Conservation (phyloP, 1,139 yeast genomes). For the Blastobotrys aristatus region DNA sequence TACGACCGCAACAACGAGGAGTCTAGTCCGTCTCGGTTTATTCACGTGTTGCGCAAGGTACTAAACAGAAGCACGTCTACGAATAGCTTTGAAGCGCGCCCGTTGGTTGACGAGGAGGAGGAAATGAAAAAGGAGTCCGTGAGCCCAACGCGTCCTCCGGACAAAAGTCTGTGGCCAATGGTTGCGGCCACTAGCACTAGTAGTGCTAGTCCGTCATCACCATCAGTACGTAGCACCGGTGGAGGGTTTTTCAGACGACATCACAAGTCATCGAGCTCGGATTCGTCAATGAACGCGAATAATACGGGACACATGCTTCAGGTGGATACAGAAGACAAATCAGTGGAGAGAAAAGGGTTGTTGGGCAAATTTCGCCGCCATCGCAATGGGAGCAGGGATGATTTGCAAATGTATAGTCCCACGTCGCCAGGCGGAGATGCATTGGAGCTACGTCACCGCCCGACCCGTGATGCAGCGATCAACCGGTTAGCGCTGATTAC, state of each 20-base stretch:
- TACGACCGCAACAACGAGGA: conserved; percentile 38
- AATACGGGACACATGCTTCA: conserved; percentile 3
- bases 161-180: conserved; percentile 2
- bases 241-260: conserved; percentile 53
- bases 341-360: conserved; percentile 12
- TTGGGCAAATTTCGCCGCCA: conserved; percentile 19
- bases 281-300: conserved; percentile 36
- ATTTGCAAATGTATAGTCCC: conserved; percentile 15
- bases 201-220: conserved; percentile 39
- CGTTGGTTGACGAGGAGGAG: background rate
- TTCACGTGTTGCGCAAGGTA: conserved; percentile 46
- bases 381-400: conserved; percentile 20
- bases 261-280: conserved; percentile 53
- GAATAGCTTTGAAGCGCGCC: conserved; percentile 7
- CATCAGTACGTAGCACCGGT: conserved; percentile 39
- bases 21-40: conserved; percentile 53
- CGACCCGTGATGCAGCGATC: conserved; percentile 3
- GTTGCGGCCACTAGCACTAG: background rate
- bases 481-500: conserved; percentile 49
- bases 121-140: background rate
- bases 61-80: conserved; percentile 36
- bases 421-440: conserved; percentile 11
- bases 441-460: conserved; percentile 9
- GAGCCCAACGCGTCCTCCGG: background rate
- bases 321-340: background rate